Conservation (phyloP, 768 basidiomycete genomes). For the Stropharia rugosoannulata region DNA sequence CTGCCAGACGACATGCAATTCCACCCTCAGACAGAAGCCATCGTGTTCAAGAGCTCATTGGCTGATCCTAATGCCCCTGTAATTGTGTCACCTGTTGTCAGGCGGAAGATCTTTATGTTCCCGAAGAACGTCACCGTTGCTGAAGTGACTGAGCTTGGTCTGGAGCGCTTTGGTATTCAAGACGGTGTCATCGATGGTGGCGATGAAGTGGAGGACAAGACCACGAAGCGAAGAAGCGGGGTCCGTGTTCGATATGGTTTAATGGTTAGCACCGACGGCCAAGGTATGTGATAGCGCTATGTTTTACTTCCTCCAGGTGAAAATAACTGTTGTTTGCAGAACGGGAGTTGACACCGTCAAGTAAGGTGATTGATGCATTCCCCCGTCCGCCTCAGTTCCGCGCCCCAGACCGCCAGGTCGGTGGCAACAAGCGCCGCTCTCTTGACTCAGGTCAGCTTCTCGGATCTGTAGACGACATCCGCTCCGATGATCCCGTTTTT, state of each 20-base stretch:
- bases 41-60: conserved; percentile 81
- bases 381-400: conserved; percentile 69
- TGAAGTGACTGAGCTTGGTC: conserved; percentile 89
- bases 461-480: conserved; percentile 72
- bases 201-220: conserved; percentile 95
- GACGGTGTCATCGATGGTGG: conserved; percentile 99
- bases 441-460: conserved; percentile 75
- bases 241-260: conserved; percentile 84
- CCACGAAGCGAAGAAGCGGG: conserved; percentile 75
- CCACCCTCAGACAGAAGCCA: conserved; percentile 89
- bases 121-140: conserved; percentile 95
- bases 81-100: conserved; percentile 55
- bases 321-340: conserved; percentile 45
- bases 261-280: conserved; percentile 53
- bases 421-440: conserved; percentile 79
- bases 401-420: conserved; percentile 55
- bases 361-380: conserved; percentile 84
- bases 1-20: conserved; percentile 95
- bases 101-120: conserved; percentile 86
- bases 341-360: conserved; percentile 73
- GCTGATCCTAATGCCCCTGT: conserved; percentile 50
- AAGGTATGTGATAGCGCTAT: conserved; percentile 51
- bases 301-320: conserved; percentile 4
- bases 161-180: conserved; percentile 92
- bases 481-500: conserved; percentile 84